Evolutionary conservation across 2,329 filamentous ascomycete species (phyloP).

Genomic region (Zalaria obscura): DNA sequence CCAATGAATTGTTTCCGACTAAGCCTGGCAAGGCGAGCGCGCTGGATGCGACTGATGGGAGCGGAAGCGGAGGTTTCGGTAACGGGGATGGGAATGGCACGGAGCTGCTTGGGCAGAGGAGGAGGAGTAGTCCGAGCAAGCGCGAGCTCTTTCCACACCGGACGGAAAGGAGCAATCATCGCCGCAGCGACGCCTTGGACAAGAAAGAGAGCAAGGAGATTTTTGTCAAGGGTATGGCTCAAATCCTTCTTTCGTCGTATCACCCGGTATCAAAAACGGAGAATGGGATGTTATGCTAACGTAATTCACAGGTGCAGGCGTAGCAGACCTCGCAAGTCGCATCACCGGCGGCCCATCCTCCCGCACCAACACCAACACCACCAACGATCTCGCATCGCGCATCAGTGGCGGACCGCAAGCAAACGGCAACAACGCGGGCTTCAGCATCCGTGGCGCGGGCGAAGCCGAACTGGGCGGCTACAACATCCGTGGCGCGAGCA

Average conservation of each 20-base stretch:
- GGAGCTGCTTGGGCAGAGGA: too few species aligned
- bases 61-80: not conserved
- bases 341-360: not conserved
- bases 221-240: conserved; percentile 5
- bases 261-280: conserved; percentile 3
- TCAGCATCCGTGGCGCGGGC: conserved; percentile 19
- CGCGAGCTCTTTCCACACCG: conserved; percentile 26
- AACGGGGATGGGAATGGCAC: conserved; percentile 4
- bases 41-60: conserved; percentile 1
- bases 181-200: conserved; percentile 28
- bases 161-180: conserved; percentile 23
- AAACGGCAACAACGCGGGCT: conserved; percentile 8
- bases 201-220: conserved; percentile 10
- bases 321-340: not conserved
- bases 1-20: conserved; percentile 3
- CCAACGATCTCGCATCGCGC: conserved; percentile 7
- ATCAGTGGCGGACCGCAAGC: conserved; percentile 7
- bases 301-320: not conserved
- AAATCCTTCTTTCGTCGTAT: not conserved
- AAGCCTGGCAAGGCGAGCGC: conserved; percentile 3
- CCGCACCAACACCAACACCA: not conserved
- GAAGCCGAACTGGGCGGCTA: conserved; percentile 9
- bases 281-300: conserved; percentile 4
- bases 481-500: conserved; percentile 16
- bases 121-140: conserved; percentile 9